phyloP scores from a whole-genome alignment of 768 basidiomycete genomes.

The Dictyophora rubrovolvata region DNA sequence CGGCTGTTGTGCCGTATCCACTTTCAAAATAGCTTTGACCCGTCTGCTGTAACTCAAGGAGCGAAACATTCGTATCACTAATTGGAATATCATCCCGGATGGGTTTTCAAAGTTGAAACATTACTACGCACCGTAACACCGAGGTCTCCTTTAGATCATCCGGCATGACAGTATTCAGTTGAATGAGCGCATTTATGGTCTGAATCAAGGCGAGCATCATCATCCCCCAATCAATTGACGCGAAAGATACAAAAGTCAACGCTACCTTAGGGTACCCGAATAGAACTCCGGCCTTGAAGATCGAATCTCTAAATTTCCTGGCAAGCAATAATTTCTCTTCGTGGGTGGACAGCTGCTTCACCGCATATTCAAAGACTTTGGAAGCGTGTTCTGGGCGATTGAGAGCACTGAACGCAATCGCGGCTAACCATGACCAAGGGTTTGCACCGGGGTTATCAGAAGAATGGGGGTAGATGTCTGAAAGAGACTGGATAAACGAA shows the following conservation, averaged over 20 bases:
- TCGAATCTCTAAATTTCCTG: slow-evolving; percentile 47
- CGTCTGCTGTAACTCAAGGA: slow-evolving; percentile 31
- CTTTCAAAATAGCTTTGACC: slow-evolving; percentile 37
- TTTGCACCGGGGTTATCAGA: neutral
- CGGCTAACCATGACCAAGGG: neutral
- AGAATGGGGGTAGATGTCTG: neutral
- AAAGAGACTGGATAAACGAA: neutral
- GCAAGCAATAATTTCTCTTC: slow-evolving; percentile 35
- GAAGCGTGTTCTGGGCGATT: neutral
- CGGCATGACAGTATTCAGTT: slow-evolving; percentile 42
- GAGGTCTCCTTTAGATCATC: slow-evolving; percentile 38
- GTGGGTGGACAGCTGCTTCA: neutral
- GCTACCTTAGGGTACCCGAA: slow-evolving; percentile 49
- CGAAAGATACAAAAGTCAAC: neutral
- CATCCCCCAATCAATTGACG: neutral
- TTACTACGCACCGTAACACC: slow-evolving; percentile 31
- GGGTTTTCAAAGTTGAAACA: no score
- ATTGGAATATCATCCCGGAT: neutral
- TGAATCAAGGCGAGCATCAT: slow-evolving; percentile 15
- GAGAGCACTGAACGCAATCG: neutral
- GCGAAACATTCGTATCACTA: slow-evolving; percentile 33
- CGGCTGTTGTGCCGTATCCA: slow-evolving; percentile 49
- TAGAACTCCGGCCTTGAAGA: slow-evolving; percentile 52
- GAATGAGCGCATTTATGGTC: slow-evolving; percentile 49
- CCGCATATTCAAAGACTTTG: neutral